A percentile compares a stretch with the other conserved stretches of the same genome.
Evolutionary conservation across 495 filamentous ascomycete genomes (phyloP).

Genomic region (Niebla homalea): DNA sequence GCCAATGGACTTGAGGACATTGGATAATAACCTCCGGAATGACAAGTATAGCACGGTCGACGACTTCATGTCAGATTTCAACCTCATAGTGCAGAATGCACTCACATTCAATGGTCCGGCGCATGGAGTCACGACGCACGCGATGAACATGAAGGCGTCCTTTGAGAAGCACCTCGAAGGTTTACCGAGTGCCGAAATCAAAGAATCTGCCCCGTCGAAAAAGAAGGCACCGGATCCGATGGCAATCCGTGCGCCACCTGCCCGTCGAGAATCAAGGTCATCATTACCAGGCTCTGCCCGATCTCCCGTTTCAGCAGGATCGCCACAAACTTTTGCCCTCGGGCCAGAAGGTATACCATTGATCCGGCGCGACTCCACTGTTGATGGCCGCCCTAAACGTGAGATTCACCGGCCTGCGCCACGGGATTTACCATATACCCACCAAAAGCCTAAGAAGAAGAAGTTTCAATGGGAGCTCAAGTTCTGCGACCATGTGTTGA

Average conservation of each 20-base stretch:
- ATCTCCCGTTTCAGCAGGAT: slow-evolving; percentile 27
- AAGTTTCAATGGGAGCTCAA: slow-evolving; percentile 78
- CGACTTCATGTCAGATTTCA: slow-evolving; percentile 56
- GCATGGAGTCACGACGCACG: slow-evolving; percentile 55
- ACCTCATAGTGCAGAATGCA: slow-evolving; percentile 63
- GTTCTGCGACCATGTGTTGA: slow-evolving; percentile 73
- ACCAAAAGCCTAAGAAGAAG: slow-evolving; percentile 78
- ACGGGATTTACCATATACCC: slow-evolving; percentile 74
- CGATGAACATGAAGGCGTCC: slow-evolving; percentile 42
- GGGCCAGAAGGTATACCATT: slow-evolving; percentile 72
- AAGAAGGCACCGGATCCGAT: slow-evolving; percentile 35
- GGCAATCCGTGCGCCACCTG: slow-evolving; percentile 34
- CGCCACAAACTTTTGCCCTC: slow-evolving; percentile 62
- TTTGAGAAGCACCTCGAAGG: slow-evolving; percentile 48
- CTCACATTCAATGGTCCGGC: slow-evolving; percentile 66
- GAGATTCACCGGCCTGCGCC: slow-evolving; percentile 84
- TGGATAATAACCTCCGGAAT: slow-evolving; percentile 69
- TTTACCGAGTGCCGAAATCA: slow-evolving; percentile 36
- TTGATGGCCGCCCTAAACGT: slow-evolving; percentile 74
- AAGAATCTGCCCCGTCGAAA: slow-evolving; percentile 37
- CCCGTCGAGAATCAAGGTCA: slow-evolving; percentile 41
- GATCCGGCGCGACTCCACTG: slow-evolving; percentile 80
- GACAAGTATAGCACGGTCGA: slow-evolving; percentile 49
- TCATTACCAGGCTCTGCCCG: slow-evolving; percentile 24
- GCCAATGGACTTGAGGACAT: slow-evolving; percentile 71